phyloP scores from a whole-genome alignment of 306 rosid genomes.

The Sophora flavescens region DNA sequence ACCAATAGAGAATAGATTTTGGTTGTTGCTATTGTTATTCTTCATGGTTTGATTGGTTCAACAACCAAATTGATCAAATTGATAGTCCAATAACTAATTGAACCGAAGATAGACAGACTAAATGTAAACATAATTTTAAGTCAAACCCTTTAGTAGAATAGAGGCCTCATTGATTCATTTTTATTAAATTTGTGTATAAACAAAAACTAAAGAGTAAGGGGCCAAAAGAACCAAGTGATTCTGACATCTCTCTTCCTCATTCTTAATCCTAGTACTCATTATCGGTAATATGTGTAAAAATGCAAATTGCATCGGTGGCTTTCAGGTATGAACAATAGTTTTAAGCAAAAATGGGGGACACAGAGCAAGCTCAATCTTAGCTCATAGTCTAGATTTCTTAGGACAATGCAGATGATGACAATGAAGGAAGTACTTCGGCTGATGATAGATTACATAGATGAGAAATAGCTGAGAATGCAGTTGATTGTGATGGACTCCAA shows the following conservation, averaged over 20 bases:
- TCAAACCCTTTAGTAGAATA: constrained; percentile 26
- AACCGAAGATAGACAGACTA: too few relatives aligned
- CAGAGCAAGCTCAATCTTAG: constrained; percentile 32
- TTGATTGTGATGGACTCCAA: constrained; percentile 27
- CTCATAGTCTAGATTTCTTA: constrained; percentile 62
- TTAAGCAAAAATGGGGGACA: constrained; percentile 44
- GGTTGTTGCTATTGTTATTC: too few relatives aligned
- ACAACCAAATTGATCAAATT: too few relatives aligned
- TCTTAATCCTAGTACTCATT: constrained; percentile 48
- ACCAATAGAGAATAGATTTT: too few relatives aligned
- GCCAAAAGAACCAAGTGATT: constrained; percentile 6
- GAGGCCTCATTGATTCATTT: constrained; percentile 38
- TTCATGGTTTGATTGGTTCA: too few relatives aligned
- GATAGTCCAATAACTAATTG: too few relatives aligned
- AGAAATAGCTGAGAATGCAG: constrained; percentile 31
- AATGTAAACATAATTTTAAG: background rate
- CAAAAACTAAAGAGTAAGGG: background rate
- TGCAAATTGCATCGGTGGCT: constrained; percentile 37
- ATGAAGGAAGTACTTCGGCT: background rate
- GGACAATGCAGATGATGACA: constrained; percentile 38
- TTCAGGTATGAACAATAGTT: constrained; percentile 37
- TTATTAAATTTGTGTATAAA: constrained; percentile 48
- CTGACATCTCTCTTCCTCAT: constrained; percentile 35
- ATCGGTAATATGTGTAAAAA: constrained; percentile 42
- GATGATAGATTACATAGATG: constrained; percentile 47